Conservation (phyloP, 257 asterid genomes). For the Dorcoceras hygrometricum region DNA sequence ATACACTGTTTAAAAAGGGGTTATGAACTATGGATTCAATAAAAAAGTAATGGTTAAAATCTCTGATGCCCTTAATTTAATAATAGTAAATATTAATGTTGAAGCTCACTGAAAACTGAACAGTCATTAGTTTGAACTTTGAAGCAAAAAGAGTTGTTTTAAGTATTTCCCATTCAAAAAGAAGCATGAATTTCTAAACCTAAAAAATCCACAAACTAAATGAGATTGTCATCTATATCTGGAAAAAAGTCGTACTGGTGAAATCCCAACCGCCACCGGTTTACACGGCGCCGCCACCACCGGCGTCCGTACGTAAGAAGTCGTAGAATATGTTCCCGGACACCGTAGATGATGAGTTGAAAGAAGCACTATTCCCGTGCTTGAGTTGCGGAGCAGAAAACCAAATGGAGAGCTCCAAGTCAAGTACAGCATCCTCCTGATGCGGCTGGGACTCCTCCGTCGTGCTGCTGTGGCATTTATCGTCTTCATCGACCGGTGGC, state of each 20-base stretch:
- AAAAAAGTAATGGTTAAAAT: too few relatives aligned
- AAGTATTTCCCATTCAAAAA: too few relatives aligned
- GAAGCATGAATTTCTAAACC: conserved; percentile 17
- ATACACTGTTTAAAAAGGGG: too few relatives aligned
- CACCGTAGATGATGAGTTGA: conserved; percentile 10
- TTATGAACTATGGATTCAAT: too few relatives aligned
- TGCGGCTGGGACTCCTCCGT: conserved; percentile 35
- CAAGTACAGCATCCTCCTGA: background rate
- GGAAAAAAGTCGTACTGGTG: conserved; percentile 23
- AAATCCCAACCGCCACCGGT: conserved; percentile 37
- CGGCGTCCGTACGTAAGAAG: conserved; percentile 20
- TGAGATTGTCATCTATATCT: conserved; percentile 28
- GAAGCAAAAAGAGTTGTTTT: too few relatives aligned
- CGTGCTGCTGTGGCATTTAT: conserved; percentile 45
- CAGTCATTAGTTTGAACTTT: too few relatives aligned
- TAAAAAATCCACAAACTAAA: background rate
- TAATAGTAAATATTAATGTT: too few relatives aligned
- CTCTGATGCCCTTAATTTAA: too few relatives aligned
- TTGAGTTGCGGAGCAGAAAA: conserved; percentile 18
- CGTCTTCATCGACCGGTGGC: conserved; percentile 24
- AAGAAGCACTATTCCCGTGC: conserved; percentile 1
- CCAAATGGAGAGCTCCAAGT: conserved; percentile 50
- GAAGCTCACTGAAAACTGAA: too few relatives aligned
- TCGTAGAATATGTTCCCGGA: conserved; percentile 9
- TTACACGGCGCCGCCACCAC: conserved; percentile 17